phyloP scores from a whole-genome alignment of 768 basidiomycete genomes.

The Gloeostereum incarnatum region DNA sequence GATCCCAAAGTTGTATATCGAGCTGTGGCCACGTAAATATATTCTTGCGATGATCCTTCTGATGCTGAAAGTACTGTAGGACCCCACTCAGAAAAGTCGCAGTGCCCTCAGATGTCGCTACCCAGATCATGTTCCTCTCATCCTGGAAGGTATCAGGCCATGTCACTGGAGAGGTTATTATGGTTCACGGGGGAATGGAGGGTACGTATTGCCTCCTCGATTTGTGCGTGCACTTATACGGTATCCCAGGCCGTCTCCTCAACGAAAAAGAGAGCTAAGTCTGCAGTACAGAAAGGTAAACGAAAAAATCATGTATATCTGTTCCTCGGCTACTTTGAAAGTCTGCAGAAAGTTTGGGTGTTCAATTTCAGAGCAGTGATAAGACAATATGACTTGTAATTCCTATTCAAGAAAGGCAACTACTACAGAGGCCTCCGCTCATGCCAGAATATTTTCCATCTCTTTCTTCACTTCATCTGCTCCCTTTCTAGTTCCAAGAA shows the following conservation, averaged over 20 bases:
- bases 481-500: constrained; percentile 13
- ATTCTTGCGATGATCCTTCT: not conserved
- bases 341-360: no score
- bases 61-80: constrained; percentile 20
- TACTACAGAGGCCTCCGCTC: no score
- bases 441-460: constrained; percentile 1
- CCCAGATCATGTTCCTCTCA: constrained; percentile 52
- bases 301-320: no score
- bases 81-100: constrained; percentile 67
- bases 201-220: constrained; percentile 22
- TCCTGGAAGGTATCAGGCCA: constrained; percentile 59
- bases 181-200: constrained; percentile 77
- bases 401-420: no score
- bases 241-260: no score
- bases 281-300: no score
- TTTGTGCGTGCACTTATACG: not conserved
- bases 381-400: no score
- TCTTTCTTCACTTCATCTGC: constrained; percentile 3
- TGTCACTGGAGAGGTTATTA: constrained; percentile 58
- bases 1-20: constrained; percentile 44
- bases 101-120: constrained; percentile 51
- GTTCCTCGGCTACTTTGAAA: no score
- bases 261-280: no score
- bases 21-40: constrained; percentile 57
- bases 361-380: no score